These are phyloP conservation scores for Eutrema japonicum DNA, from an alignment of 345 rosid genomes.

Conservation along the genomic window DNA sequence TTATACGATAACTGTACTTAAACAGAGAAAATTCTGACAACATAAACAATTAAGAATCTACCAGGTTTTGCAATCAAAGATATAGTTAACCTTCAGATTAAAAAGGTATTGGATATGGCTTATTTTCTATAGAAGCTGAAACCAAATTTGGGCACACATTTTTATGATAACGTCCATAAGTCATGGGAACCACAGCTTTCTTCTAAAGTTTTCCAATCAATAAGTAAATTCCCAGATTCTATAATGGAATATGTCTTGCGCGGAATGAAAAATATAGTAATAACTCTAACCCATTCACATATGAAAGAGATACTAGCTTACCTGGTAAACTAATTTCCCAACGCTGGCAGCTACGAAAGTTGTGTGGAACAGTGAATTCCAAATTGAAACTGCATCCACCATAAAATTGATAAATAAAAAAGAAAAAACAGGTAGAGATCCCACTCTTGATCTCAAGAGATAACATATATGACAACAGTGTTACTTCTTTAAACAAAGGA, in stretches of 20 bases:
- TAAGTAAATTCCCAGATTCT: constrained; percentile 12
- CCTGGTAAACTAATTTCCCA: constrained; percentile 88
- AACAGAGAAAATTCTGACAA: background rate
- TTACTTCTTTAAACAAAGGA: no score
- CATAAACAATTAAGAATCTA: constrained; percentile 3
- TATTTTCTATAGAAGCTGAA: constrained; percentile 10
- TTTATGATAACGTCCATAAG: constrained; percentile 15
- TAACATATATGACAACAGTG: no score
- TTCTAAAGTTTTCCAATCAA: constrained; percentile 1
- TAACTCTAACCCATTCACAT: constrained; percentile 25
- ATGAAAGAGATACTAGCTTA: constrained; percentile 47
- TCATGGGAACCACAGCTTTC: constrained; percentile 16
- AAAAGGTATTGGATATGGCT: constrained; percentile 8
- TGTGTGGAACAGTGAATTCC: constrained; percentile 90
- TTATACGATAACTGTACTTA: background rate
- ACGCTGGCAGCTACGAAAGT: constrained; percentile 88
- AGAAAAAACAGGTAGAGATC: no score
- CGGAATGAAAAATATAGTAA: background rate
- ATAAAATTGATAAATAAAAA: constrained; percentile 6
- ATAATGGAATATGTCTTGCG: background rate
- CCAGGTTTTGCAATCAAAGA: background rate
- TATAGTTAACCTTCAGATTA: constrained; percentile 9
- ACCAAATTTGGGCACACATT: constrained; percentile 15
- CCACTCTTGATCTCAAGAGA: no score
- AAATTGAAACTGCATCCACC: constrained; percentile 74